Percentiles rank a stretch among this genome's conserved stretches.
These are phyloP conservation scores for Globisporangium mamillatum DNA, from an alignment of 352 stramenopile genomes.

Conservation along the genomic window DNA sequence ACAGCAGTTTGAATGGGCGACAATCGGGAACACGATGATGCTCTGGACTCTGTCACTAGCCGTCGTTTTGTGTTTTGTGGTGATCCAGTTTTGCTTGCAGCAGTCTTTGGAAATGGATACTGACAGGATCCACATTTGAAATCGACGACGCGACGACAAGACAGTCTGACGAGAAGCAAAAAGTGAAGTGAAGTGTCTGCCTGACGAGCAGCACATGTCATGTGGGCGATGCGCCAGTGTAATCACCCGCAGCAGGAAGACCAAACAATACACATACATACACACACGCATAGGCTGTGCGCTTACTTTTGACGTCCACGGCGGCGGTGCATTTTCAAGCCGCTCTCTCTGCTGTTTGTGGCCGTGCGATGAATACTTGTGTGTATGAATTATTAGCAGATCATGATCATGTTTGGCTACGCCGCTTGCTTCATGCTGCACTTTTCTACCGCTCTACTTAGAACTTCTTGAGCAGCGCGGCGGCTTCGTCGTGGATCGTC, in stretches of 20 bases:
- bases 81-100: not conserved
- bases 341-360: not conserved
- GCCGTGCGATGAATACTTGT: not conserved
- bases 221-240: not conserved
- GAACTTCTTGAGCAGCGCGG: constrained; percentile 61
- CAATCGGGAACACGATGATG: not conserved
- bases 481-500: constrained; percentile 64
- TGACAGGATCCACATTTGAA: not conserved
- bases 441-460: constrained; percentile 14
- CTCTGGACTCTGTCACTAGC: not conserved
- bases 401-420: too few relatives aligned
- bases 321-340: not conserved
- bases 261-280: not conserved
- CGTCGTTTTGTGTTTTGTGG: not conserved
- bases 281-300: not conserved
- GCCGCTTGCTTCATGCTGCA: not conserved
- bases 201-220: constrained; percentile 4
- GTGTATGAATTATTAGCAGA: constrained; percentile 1
- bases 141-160: not conserved
- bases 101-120: not conserved
- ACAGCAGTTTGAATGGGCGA: not conserved
- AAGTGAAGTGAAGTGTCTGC: not conserved
- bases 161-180: not conserved
- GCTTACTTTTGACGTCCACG: not conserved
- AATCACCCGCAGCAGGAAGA: not conserved